phyloP scores from a whole-genome alignment of 345 rosid genomes.

The Salix purpurea region DNA sequence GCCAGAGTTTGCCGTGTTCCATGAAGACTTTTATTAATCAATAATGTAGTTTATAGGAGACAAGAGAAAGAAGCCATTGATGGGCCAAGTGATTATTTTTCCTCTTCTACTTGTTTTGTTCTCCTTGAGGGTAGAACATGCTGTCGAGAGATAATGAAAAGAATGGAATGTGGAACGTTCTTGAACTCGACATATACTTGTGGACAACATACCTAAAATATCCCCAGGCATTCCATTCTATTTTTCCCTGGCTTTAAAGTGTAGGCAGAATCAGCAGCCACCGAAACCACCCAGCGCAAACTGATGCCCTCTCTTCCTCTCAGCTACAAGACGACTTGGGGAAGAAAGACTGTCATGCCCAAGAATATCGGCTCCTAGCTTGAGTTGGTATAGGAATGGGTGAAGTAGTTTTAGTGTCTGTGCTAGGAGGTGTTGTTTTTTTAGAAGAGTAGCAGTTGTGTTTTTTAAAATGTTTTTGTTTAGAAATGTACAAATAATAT shows the following conservation, averaged over 20 bases:
- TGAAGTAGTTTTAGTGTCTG: too few species aligned
- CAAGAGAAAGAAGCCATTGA: constrained; percentile 36
- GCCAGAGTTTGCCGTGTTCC: constrained; percentile 4
- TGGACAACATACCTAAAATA: constrained; percentile 39
- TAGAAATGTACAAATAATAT: too few species aligned
- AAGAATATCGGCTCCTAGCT: neutral
- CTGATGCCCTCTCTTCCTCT: neutral
- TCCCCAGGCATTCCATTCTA: constrained; percentile 2
- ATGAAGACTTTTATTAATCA: neutral
- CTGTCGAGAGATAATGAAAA: constrained; percentile 22
- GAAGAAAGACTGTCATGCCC: neutral
- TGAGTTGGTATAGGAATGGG: neutral
- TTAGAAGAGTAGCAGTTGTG: too few species aligned
- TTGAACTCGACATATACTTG: constrained; percentile 38
- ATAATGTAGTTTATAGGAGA: constrained; percentile 27
- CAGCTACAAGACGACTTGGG: neutral
- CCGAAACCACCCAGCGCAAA: neutral
- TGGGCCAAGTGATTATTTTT: constrained; percentile 18
- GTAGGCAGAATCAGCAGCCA: neutral
- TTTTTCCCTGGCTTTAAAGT: neutral
- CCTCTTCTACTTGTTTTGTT: constrained; percentile 25
- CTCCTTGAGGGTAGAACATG: constrained; percentile 7
- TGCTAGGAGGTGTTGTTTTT: too few species aligned
- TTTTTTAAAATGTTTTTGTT: too few species aligned
- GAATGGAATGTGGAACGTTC: constrained; percentile 19